Percentiles rank a stretch among this genome's conserved stretches.
Conservation (phyloP, 352 stramenopile genomes). For the Phytophthora fragariaefolia region DNA sequence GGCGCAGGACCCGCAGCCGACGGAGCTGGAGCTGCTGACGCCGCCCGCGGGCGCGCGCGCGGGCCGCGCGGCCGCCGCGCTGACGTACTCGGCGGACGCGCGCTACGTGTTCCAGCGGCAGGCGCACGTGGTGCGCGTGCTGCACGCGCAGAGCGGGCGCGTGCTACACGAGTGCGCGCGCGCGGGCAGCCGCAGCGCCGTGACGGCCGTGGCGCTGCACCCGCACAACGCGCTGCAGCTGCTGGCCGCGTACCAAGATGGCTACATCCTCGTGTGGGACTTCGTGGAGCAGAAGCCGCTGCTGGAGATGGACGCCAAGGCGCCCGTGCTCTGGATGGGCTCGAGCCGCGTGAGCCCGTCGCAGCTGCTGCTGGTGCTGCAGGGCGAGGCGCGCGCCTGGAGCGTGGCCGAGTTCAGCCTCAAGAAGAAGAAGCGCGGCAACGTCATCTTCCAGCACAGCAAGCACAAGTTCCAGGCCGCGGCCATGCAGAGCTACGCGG, state of each 20-base stretch:
- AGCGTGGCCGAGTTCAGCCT: constrained; percentile 75
- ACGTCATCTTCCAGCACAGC: constrained; percentile 54
- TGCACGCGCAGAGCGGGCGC: constrained; percentile 75
- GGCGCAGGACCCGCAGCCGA: constrained; percentile 17
- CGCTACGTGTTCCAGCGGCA: constrained; percentile 85
- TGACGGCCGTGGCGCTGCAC: constrained; percentile 69
- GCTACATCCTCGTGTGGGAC: constrained; percentile 76
- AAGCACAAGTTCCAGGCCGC: constrained; percentile 59
- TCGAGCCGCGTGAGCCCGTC: constrained; percentile 62
- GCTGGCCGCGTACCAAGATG: constrained; percentile 70
- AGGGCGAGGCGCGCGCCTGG: constrained; percentile 40
- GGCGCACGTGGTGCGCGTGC: constrained; percentile 72
- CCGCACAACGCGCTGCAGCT: constrained; percentile 77
- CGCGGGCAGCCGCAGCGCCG: constrained; percentile 24
- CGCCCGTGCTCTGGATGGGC: constrained; percentile 73
- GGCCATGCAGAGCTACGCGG: constrained; percentile 60
- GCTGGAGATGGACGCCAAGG: constrained; percentile 55
- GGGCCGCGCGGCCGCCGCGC: constrained; percentile 27
- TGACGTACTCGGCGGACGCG: constrained; percentile 71
- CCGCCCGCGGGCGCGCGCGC: constrained; percentile 16
- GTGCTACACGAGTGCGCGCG: constrained; percentile 78
- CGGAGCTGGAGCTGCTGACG: constrained; percentile 44
- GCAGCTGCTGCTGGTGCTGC: constrained; percentile 67
- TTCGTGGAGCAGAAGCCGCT: constrained; percentile 75
- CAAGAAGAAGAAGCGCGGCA: constrained; percentile 63